Evolutionary conservation across 495 filamentous ascomycete species (phyloP).

Genomic region (Hypoxylon crocopeplum): DNA sequence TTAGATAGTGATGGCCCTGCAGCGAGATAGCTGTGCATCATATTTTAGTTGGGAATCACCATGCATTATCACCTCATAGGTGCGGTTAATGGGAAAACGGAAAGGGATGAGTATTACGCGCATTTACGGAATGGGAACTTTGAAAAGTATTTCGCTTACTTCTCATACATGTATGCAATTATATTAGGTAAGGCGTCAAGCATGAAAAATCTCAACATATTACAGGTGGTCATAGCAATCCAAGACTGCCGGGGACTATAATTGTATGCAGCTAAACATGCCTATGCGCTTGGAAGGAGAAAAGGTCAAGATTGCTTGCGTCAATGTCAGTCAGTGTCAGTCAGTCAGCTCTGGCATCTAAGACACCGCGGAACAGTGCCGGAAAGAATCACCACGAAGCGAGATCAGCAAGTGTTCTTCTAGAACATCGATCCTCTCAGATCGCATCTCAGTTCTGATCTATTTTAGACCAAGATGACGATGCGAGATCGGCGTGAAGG

Average conservation of each 20-base stretch:
- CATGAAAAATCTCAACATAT: no score
- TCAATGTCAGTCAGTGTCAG: no score
- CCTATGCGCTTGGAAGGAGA: no score
- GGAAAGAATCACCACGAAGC: no score
- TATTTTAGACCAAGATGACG: neutral
- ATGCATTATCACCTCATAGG: conserved; percentile 11
- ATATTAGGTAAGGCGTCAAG: no score
- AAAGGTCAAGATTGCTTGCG: conserved; percentile 15
- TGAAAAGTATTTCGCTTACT: no score
- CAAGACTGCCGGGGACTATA: no score
- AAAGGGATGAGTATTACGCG: neutral
- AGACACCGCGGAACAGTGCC: conserved; percentile 5
- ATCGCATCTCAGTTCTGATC: conserved; percentile 3
- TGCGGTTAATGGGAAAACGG: neutral
- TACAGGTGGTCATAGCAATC: no score
- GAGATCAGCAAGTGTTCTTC: neutral
- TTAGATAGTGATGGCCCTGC: conserved; percentile 10
- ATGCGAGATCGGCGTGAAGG: conserved; percentile 1
- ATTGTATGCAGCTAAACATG: no score
- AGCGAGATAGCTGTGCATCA: conserved; percentile 1
- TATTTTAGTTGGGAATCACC: neutral
- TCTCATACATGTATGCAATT: no score
- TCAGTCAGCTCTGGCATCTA: conserved; percentile 11
- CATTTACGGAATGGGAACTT: no score
- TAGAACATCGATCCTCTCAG: conserved; percentile 17